Base-by-base conservation (phyloP, 768 basidiomycete species). In the Lentinula raphanica region DNA sequence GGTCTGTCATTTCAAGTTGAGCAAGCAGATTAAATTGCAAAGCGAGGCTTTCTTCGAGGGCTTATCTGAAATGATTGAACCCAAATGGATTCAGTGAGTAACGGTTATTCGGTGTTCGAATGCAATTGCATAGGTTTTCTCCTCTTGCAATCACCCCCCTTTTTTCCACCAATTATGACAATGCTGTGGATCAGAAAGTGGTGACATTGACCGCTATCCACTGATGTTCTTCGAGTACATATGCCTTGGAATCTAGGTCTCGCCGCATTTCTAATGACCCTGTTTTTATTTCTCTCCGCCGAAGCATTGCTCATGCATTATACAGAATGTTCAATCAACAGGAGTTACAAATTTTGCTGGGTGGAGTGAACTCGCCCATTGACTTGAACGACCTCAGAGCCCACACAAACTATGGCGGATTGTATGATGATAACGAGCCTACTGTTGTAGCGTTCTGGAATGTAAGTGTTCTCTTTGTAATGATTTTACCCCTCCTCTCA, bases 281-380 rank as follows among this genome's bases (percentile, higher is more conserved):
- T 54, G 51, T 21, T 40, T 23, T 42, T 55, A 15, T 40, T 19
- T 25, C 12, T 17, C 17, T 31, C 54, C 54, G 54, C 54, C 54
- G 54, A 31, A 17, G 45, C 15, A 19, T 28, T n/a, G 13, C 15
- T 25, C 7, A 21, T 56, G 9, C 19, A 28, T 49, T 59, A 8
- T 25, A 23, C 60, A 91, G 93, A 45, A 95, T 98, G 92, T 99
- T 98, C 74, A 96, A 98, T 69, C 95, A 96, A 63, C 90, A 92
- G 67, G 97, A 98, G 70, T 77, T 98, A 3, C 94, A 94, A 68
- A 88, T 96, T 49, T 76, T 98, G 1, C 78, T 99, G 5, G 95
- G 95, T 0, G 94, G 92, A 6, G 89, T 90, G 31, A 89, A 95
- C 59, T 77, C 90, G 0, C 88, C 89, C 0, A 87, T 96, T 48